These are phyloP conservation scores for Leccinum disarticulatum DNA, from an alignment of 768 basidiomycete genomes.

Conservation along the genomic window DNA sequence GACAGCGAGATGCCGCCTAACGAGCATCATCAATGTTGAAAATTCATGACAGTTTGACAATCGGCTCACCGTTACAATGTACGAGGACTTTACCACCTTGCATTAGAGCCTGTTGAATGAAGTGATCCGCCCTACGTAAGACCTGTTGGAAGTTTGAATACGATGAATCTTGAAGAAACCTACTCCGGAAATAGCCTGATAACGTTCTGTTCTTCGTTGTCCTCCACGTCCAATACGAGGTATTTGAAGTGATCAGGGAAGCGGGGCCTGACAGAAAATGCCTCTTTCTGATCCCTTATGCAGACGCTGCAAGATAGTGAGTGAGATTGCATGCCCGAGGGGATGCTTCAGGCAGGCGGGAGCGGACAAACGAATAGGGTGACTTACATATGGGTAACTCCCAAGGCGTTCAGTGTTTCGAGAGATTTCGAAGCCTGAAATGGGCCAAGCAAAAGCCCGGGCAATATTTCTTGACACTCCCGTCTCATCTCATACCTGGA, in stretches of 20 bases:
- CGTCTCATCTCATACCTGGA: constrained; percentile 90
- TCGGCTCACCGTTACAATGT: constrained; percentile 76
- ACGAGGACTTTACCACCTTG: constrained; percentile 76
- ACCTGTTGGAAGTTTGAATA: constrained; percentile 1
- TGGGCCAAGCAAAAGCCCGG: constrained; percentile 80
- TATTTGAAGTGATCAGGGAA: constrained; percentile 81
- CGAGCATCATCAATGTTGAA: neutral
- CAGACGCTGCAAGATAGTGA: constrained; percentile 57
- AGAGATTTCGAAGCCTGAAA: constrained; percentile 87
- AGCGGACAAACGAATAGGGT: neutral
- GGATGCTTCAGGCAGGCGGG: neutral
- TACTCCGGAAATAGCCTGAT: constrained; percentile 88
- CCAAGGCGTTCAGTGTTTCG: constrained; percentile 59
- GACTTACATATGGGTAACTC: constrained; percentile 79
- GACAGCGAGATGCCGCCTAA: constrained; percentile 85
- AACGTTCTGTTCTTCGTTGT: constrained; percentile 93
- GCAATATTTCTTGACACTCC: constrained; percentile 91
- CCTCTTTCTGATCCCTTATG: constrained; percentile 86
- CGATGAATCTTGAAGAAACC: constrained; percentile 21
- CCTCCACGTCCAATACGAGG: constrained; percentile 81
- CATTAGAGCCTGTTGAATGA: constrained; percentile 64
- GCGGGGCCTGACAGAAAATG: constrained; percentile 84
- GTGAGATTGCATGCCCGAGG: neutral
- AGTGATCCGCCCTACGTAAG: constrained; percentile 60
- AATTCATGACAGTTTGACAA: neutral